Evolutionary conservation across 129 eudicot species (phyloP).

Genomic region (Artemisia annua): DNA sequence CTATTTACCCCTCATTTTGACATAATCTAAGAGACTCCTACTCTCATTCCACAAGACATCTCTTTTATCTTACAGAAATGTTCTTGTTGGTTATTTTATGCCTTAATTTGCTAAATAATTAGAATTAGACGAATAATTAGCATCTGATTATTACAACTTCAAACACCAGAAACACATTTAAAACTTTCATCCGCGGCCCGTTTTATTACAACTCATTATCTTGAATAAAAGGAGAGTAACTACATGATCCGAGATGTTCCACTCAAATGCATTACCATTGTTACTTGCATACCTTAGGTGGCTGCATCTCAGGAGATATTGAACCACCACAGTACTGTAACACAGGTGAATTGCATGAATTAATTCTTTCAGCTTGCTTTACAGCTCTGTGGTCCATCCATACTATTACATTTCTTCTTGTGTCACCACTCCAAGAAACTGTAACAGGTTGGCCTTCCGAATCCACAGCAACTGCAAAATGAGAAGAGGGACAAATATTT

Average conservation of each 20-base stretch:
- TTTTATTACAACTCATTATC: neutral
- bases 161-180: neutral
- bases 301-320: slow-evolving; percentile 97
- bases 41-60: neutral
- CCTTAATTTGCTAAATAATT: neutral
- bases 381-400: slow-evolving; percentile 99
- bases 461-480: slow-evolving; percentile 90
- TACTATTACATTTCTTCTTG: slow-evolving; percentile 91
- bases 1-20: too few species aligned
- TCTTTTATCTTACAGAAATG: neutral
- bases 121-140: neutral
- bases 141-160: neutral
- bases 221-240: neutral
- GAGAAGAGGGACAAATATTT: slow-evolving; percentile 5
- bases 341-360: slow-evolving; percentile 88
- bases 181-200: too few species aligned
- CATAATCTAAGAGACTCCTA: too few species aligned
- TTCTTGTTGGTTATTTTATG: neutral
- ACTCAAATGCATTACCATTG: neutral
- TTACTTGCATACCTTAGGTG: slow-evolving; percentile 72
- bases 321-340: slow-evolving; percentile 98
- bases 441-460: slow-evolving; percentile 91
- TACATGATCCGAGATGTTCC: too few species aligned
- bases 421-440: slow-evolving; percentile 93
- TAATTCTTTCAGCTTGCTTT: slow-evolving; percentile 93